phyloP scores from a whole-genome alignment of 2,329 filamentous ascomycete genomes.

The Spiromastix sp. region DNA sequence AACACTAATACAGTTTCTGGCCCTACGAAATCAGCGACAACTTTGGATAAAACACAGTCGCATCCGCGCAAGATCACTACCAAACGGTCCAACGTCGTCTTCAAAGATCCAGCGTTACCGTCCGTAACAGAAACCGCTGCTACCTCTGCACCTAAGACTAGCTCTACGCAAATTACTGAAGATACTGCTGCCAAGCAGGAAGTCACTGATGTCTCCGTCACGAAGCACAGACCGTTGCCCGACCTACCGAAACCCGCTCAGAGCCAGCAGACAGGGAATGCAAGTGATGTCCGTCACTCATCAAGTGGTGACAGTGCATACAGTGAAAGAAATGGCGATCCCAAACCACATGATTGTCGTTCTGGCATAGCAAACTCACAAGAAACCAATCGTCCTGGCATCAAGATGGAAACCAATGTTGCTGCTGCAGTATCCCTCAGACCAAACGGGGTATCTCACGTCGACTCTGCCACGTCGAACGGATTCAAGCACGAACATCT shows the following conservation, averaged over 20 bases:
- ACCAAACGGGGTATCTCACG: not conserved
- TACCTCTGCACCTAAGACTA: constrained; percentile 20
- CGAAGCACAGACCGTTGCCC: not conserved
- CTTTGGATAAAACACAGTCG: constrained; percentile 24
- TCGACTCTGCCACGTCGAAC: not conserved
- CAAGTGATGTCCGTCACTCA: constrained; percentile 13
- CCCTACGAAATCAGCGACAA: constrained; percentile 22
- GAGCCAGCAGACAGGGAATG: constrained; percentile 1
- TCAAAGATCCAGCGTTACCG: constrained; percentile 38
- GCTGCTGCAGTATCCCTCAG: not conserved
- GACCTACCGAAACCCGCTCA: constrained; percentile 7
- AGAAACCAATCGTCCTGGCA: not conserved
- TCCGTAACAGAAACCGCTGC: constrained; percentile 23
- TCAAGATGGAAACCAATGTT: not conserved
- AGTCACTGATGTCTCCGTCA: not conserved
- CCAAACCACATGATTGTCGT: constrained; percentile 14
- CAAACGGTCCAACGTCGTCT: constrained; percentile 45
- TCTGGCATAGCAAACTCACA: not conserved
- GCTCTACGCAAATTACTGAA: constrained; percentile 8
- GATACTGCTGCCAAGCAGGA: not conserved
- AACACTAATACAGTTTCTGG: constrained; percentile 22
- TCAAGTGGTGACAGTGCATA: constrained; percentile 19
- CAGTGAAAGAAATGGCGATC: constrained; percentile 17
- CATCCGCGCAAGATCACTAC: constrained; percentile 38
- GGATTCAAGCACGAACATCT: constrained; percentile 12